These are phyloP conservation scores for Salisapilia sapeloensis DNA, from an alignment of 352 stramenopile species.

Conservation along the genomic window DNA sequence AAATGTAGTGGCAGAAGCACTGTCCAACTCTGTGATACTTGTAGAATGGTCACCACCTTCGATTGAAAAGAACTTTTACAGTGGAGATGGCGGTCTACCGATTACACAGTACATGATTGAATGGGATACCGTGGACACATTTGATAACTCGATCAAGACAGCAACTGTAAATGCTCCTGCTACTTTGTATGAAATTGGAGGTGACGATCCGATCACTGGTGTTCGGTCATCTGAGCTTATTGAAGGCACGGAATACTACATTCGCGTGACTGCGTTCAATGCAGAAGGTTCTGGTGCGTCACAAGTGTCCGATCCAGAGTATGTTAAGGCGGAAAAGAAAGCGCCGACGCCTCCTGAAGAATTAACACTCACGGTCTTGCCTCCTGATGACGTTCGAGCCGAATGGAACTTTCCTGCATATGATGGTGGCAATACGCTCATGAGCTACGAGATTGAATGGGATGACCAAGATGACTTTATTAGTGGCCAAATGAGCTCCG, in stretches of 20 bases:
- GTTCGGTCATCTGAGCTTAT: constrained; percentile 72
- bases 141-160: constrained; percentile 68
- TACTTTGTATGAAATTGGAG: constrained; percentile 90
- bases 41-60: constrained; percentile 83
- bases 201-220: constrained; percentile 86
- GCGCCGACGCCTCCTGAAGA: constrained; percentile 38
- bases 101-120: constrained; percentile 94
- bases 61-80: constrained; percentile 69
- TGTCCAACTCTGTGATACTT: constrained; percentile 84
- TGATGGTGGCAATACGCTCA: constrained; percentile 81
- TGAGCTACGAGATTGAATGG: constrained; percentile 61
- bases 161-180: too few relatives aligned
- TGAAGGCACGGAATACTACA: constrained; percentile 53
- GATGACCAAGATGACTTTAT: constrained; percentile 64
- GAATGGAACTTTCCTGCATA: constrained; percentile 80
- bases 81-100: constrained; percentile 79
- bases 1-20: constrained; percentile 34
- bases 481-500: constrained; percentile 46
- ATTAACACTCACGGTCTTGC: constrained; percentile 25
- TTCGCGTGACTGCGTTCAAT: constrained; percentile 70
- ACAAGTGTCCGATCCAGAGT: too few relatives aligned
- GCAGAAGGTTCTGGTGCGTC: constrained; percentile 46
- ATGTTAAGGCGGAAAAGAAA: too few relatives aligned
- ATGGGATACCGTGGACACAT: constrained; percentile 81
- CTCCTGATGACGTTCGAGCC: constrained; percentile 59